Conservation (phyloP, 2,329 filamentous ascomycete species). For the Aureobasidium sp. region DNA sequence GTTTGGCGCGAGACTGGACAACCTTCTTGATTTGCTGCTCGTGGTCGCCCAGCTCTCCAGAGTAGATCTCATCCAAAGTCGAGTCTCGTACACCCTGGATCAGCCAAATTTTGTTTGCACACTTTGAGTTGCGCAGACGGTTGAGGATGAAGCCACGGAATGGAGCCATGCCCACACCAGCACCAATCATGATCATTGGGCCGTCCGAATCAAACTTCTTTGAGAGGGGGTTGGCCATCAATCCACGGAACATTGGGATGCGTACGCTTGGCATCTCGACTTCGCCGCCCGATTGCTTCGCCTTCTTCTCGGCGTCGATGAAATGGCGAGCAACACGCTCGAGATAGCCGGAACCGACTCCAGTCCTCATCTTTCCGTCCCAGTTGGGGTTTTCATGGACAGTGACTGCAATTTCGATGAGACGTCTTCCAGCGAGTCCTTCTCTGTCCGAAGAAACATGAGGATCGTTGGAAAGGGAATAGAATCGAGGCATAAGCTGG, state of each 20-base stretch:
- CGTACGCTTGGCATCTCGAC: conserved; percentile 56
- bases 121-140: conserved; percentile 86
- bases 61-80: conserved; percentile 91
- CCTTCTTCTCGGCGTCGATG: conserved; percentile 59
- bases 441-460: conserved; percentile 66
- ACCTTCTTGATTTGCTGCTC: conserved; percentile 53
- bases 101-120: conserved; percentile 96
- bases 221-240: conserved; percentile 95
- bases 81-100: conserved; percentile 92
- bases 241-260: conserved; percentile 93
- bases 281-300: conserved; percentile 37
- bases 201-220: conserved; percentile 88
- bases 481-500: conserved; percentile 94
- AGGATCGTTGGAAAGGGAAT: conserved; percentile 94
- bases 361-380: conserved; percentile 60
- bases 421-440: conserved; percentile 63
- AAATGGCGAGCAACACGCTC: conserved; percentile 73
- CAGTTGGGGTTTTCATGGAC: conserved; percentile 83
- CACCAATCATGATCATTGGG: conserved; percentile 94
- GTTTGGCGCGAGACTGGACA: conserved; percentile 37
- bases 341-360: conserved; percentile 88
- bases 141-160: conserved; percentile 98
- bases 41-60: conserved; percentile 90
- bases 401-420: conserved; percentile 95
- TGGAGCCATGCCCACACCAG: conserved; percentile 91